Percentiles rank a stretch among this genome's conserved stretches.
phyloP scores from a whole-genome alignment of 2,329 filamentous ascomycete genomes.

The Fusarium praegraminearum region DNA sequence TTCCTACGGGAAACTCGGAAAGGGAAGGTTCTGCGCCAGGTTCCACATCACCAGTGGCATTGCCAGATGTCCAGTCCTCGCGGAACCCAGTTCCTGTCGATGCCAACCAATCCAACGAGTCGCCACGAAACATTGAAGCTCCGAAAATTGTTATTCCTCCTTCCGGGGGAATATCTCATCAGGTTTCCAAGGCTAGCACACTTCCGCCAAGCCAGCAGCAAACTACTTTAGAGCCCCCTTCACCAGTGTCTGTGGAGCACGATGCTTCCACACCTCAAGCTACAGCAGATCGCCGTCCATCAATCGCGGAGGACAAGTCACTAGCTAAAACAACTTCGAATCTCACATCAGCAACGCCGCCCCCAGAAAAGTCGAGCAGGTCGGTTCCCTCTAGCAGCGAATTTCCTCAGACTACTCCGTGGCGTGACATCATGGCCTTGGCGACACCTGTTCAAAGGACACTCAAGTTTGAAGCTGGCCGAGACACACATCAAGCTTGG shows the following conservation, averaged over 20 bases:
- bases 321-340: slow-evolving; percentile 53
- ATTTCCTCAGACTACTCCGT: slow-evolving; percentile 62
- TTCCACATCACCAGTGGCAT: slow-evolving; percentile 26
- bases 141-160: slow-evolving; percentile 41
- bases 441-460: slow-evolving; percentile 76
- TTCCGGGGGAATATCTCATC: slow-evolving; percentile 42
- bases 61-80: slow-evolving; percentile 26
- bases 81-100: slow-evolving; percentile 27
- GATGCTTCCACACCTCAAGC: slow-evolving; percentile 46
- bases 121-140: slow-evolving; percentile 24
- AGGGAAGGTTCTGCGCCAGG: slow-evolving; percentile 14
- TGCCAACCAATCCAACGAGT: slow-evolving; percentile 28
- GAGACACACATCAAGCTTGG: slow-evolving; percentile 75
- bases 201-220: slow-evolving; percentile 38
- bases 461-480: slow-evolving; percentile 77
- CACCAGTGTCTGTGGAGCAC: slow-evolving; percentile 57
- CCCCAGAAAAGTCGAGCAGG: slow-evolving; percentile 49
- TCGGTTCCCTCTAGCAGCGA: slow-evolving; percentile 25
- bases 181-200: slow-evolving; percentile 42
- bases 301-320: slow-evolving; percentile 61
- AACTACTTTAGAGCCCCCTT: slow-evolving; percentile 55
- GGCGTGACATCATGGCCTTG: slow-evolving; percentile 82
- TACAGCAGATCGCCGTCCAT: slow-evolving; percentile 50
- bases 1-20: slow-evolving; percentile 17
- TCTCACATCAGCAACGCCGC: slow-evolving; percentile 52